These are phyloP conservation scores for Psidium guajava DNA, from an alignment of 345 rosid genomes.

Conservation along the genomic window DNA sequence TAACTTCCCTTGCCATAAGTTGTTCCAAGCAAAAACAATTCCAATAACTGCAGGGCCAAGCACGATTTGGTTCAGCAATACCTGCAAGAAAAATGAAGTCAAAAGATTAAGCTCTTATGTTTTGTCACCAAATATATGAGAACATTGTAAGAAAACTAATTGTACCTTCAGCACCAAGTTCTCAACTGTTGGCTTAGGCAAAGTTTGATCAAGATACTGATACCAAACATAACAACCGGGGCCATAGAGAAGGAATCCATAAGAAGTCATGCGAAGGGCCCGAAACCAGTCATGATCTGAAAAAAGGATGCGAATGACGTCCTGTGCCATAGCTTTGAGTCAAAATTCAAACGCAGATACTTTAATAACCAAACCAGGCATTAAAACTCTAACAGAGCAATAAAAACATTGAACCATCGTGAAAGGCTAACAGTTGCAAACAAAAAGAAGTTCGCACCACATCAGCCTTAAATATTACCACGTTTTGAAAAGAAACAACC, in stretches of 20 bases:
- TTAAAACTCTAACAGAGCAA: not conserved
- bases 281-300: constrained; percentile 77
- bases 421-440: not conserved
- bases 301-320: constrained; percentile 22
- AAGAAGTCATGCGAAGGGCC: constrained; percentile 80
- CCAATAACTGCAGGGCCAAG: constrained; percentile 91
- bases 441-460: not conserved
- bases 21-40: constrained; percentile 88
- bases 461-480: not conserved
- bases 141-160: not conserved
- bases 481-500: not conserved
- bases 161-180: constrained; percentile 68
- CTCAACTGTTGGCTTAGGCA: constrained; percentile 55
- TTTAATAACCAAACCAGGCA: not conserved
- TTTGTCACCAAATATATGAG: not conserved
- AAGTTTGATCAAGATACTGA: constrained; percentile 53
- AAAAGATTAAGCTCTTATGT: not conserved
- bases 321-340: constrained; percentile 17
- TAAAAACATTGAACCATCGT: not conserved
- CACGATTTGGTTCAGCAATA: constrained; percentile 72
- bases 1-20: constrained; percentile 70
- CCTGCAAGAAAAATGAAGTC: constrained; percentile 30
- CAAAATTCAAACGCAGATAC: not conserved
- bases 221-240: constrained; percentile 95
- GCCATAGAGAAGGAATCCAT: constrained; percentile 82